A percentile compares a stretch with the other conserved stretches of the same genome.
Evolutionary conservation across 805 yeast genomes (phyloP).

Genomic region (Candida ulmi): DNA sequence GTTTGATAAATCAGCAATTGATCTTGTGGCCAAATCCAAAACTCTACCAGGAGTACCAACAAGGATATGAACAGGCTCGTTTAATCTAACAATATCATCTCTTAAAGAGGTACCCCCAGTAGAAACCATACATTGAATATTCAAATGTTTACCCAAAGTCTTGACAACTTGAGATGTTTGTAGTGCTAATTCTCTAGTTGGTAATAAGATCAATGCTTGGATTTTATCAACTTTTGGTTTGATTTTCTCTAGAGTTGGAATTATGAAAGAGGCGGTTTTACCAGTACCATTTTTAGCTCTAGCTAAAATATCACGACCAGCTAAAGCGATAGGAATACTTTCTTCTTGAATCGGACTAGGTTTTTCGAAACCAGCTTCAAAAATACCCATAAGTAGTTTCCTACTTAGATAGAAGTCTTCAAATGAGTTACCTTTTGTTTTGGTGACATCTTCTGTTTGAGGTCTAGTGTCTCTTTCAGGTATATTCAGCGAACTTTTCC

Average conservation of each 20-base stretch:
- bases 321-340: constrained; percentile 89
- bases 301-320: constrained; percentile 94
- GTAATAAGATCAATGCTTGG: constrained; percentile 90
- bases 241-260: constrained; percentile 85
- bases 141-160: constrained; percentile 91
- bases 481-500: constrained; percentile 71
- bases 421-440: constrained; percentile 83
- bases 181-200: constrained; percentile 95
- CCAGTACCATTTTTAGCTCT: constrained; percentile 99
- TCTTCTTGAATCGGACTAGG: constrained; percentile 99
- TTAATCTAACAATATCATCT: constrained; percentile 90
- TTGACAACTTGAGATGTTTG: constrained; percentile 97
- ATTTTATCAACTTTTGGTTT: constrained; percentile 80
- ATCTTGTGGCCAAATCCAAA: constrained; percentile 85
- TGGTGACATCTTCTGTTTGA: constrained; percentile 93
- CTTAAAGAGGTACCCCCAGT: constrained; percentile 95
- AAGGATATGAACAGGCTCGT: constrained; percentile 87
- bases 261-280: constrained; percentile 94
- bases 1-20: constrained; percentile 78
- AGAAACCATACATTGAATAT: constrained; percentile 92
- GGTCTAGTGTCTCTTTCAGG: constrained; percentile 90
- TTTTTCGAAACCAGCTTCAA: constrained; percentile 97
- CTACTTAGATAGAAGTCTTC: constrained; percentile 91
- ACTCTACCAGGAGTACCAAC: constrained; percentile 99
- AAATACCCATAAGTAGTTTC: constrained; percentile 95